These are phyloP conservation scores for Scenedesmus sp. DNA, from an alignment of 163 green algal genomes.

Conservation along the genomic window DNA sequence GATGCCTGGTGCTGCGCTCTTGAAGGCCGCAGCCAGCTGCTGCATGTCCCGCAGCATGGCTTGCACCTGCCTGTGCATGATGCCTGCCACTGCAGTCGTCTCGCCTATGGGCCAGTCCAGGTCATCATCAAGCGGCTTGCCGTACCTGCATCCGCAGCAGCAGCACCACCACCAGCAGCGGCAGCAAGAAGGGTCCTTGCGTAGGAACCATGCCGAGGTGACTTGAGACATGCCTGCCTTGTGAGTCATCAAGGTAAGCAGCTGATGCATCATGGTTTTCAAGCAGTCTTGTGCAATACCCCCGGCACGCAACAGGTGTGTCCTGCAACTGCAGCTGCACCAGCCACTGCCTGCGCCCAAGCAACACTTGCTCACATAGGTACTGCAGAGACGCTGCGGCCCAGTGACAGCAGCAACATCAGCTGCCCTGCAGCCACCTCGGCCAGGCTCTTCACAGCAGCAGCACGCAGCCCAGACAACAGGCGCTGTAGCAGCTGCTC, in stretches of 20 bases:
- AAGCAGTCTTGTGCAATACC: no score
- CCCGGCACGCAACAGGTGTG: neutral
- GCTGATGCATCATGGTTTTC: no score
- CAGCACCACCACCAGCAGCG: neutral
- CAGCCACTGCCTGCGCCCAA: neutral
- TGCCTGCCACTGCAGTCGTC: neutral
- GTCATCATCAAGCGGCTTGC: conserved; percentile 49
- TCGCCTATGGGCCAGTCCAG: conserved; percentile 33
- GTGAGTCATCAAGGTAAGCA: no score
- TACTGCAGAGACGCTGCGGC: conserved; percentile 38
- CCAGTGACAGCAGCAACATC: conserved; percentile 56
- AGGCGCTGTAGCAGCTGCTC: conserved; percentile 2
- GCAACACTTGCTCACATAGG: conserved; percentile 20
- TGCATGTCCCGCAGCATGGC: conserved; percentile 42
- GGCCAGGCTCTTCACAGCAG: conserved; percentile 46
- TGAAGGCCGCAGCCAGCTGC: conserved; percentile 4
- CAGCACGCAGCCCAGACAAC: conserved; percentile 23
- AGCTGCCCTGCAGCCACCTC: conserved; percentile 53
- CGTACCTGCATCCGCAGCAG: conserved; percentile 32
- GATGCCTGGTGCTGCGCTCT: neutral
- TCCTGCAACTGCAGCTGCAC: no score
- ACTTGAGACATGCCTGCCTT: neutral
- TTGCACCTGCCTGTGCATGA: conserved; percentile 26
- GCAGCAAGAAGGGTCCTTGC: neutral
- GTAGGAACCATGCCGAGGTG: neutral